phyloP scores from a whole-genome alignment of 2,329 filamentous ascomycete genomes.

The Aspergillus sojae region DNA sequence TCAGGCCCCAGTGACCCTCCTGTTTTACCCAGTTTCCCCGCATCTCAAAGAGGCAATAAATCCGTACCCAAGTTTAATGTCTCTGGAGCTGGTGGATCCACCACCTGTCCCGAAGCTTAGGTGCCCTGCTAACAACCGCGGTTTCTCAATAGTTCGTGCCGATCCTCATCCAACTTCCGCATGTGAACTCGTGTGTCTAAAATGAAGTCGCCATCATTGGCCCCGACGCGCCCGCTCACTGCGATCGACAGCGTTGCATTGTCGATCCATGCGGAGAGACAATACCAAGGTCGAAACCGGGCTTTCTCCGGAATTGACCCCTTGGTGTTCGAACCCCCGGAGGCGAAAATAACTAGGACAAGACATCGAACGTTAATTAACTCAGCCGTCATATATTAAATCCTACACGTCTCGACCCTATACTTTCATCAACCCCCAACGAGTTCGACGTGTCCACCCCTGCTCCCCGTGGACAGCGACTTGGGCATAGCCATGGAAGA shows the following conservation, averaged over 20 bases:
- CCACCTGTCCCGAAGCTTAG: conserved; percentile 8
- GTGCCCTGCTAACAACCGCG: conserved; percentile 18
- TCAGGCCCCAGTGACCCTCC: neutral
- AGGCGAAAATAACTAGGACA: neutral
- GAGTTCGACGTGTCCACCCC: neutral
- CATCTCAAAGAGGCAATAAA: conserved; percentile 10
- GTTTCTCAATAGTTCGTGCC: conserved; percentile 18
- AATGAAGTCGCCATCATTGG: conserved; percentile 10
- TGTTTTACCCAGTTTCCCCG: conserved; percentile 1
- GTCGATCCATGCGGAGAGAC: conserved; percentile 15
- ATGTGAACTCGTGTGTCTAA: conserved; percentile 15
- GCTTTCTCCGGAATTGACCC: neutral
- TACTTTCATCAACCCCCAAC: neutral
- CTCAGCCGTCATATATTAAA: neutral
- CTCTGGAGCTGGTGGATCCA: conserved; percentile 5
- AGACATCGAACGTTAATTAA: neutral
- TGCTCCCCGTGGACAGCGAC: neutral
- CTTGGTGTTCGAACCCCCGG: neutral
- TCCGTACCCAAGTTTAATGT: conserved; percentile 5
- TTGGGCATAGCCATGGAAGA: conserved; percentile 24
- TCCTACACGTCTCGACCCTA: neutral
- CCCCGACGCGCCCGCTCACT: neutral
- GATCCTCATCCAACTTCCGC: conserved; percentile 19
- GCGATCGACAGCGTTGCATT: conserved; percentile 12
- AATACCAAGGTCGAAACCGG: neutral